Evolutionary conservation across 352 stramenopile species (phyloP).

Genomic region (Phytophthora constricta): DNA sequence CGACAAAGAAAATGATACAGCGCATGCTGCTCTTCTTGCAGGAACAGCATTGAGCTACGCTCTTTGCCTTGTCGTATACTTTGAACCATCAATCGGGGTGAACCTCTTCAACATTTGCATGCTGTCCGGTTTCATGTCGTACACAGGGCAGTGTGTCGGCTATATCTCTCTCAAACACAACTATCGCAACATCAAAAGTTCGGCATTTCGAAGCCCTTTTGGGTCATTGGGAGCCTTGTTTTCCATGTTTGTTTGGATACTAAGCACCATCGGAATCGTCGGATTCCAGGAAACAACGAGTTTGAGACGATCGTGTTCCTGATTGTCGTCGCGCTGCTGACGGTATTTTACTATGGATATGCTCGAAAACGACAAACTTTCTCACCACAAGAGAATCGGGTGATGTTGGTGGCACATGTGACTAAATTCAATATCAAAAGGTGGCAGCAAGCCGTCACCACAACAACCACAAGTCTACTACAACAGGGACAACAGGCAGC

Average conservation of each 20-base stretch:
- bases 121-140: constrained; percentile 44
- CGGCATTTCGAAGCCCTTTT: constrained; percentile 49
- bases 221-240: constrained; percentile 39
- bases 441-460: background rate
- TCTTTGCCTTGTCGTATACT: constrained; percentile 44
- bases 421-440: constrained; percentile 51
- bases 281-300: constrained; percentile 34
- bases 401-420: constrained; percentile 55
- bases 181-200: constrained; percentile 51
- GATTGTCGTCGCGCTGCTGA: constrained; percentile 23
- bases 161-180: constrained; percentile 54
- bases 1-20: constrained; percentile 17
- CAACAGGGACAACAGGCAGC: no score
- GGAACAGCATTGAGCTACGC: constrained; percentile 39
- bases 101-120: constrained; percentile 51
- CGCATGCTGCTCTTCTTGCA: constrained; percentile 32
- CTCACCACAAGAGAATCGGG: constrained; percentile 46
- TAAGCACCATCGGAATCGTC: constrained; percentile 32
- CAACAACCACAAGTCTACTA: background rate
- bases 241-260: constrained; percentile 40
- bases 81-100: constrained; percentile 22
- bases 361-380: constrained; percentile 46
- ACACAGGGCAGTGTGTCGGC: constrained; percentile 49
- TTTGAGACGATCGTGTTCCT: constrained; percentile 35
- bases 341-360: constrained; percentile 48